Percentiles rank a stretch among this genome's conserved stretches.
These are phyloP conservation scores for Antitrichia curtipendula DNA, from an alignment of 225 moss, liverwort and hornwort species.

Conservation along the genomic window DNA sequence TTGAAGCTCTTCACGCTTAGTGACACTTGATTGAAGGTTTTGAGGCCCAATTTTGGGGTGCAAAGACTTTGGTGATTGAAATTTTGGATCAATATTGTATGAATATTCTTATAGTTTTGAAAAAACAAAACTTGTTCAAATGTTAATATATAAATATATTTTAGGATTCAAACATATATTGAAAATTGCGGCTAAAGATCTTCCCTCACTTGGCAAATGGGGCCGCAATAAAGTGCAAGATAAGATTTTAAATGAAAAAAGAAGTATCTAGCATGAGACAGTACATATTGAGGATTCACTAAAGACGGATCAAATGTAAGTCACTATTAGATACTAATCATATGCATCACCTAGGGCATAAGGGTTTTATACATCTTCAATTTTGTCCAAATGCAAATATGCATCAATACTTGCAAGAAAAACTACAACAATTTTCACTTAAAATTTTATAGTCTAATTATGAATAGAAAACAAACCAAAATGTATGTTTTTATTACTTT, in stretches of 20 bases:
- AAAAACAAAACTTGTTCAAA: background rate
- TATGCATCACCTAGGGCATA: accelerated
- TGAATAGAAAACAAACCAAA: background rate
- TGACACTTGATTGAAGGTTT: too few species aligned
- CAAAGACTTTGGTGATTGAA: background rate
- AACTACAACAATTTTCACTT: background rate
- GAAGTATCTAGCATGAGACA: accelerated
- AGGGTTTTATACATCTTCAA: background rate
- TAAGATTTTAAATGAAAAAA: background rate
- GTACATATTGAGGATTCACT: accelerated
- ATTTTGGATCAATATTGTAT: background rate
- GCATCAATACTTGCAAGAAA: background rate
- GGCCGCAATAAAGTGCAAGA: background rate
- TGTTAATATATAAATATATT: background rate
- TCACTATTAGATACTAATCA: background rate
- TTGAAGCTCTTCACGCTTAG: too few species aligned
- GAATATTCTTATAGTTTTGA: accelerated
- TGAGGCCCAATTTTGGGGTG: too few species aligned
- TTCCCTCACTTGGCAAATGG: background rate
- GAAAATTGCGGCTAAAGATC: background rate
- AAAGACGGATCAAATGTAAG: background rate
- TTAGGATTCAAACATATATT: background rate
- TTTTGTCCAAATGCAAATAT: background rate
- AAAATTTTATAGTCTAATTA: too few species aligned
- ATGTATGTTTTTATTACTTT: too few species aligned